phyloP scores from a whole-genome alignment of 805 yeast genomes.

The Wickerhamiella lipophila region DNA sequence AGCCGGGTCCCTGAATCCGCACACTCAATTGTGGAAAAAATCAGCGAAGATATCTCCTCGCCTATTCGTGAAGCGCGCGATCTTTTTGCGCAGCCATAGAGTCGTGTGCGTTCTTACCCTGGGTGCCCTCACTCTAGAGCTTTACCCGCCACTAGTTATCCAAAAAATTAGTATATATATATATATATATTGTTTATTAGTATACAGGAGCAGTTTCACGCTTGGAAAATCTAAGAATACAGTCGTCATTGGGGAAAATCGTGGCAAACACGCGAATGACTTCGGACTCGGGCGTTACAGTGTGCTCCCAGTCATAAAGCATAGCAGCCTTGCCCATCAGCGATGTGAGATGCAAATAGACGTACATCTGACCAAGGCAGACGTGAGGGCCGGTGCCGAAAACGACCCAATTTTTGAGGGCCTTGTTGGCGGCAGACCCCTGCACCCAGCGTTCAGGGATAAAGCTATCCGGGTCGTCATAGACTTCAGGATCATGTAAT shows the following conservation, averaged over 20 bases:
- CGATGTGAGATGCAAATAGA: conserved; percentile 76
- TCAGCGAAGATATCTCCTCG: not conserved
- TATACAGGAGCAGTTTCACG: conserved; percentile 12
- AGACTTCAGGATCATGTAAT: conserved; percentile 93
- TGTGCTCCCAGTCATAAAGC: conserved; percentile 68
- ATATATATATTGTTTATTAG: not conserved
- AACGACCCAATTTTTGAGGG: conserved; percentile 86
- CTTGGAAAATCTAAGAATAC: conserved; percentile 54
- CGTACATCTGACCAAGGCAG: conserved; percentile 90
- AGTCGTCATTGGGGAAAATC: conserved; percentile 93
- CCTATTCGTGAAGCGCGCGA: not conserved
- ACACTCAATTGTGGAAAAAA: not conserved
- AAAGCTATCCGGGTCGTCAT: conserved; percentile 86
- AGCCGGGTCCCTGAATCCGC: not conserved
- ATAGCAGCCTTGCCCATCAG: conserved; percentile 84
- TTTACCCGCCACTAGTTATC: too few species aligned
- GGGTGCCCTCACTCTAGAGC: too few species aligned
- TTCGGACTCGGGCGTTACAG: conserved; percentile 73
- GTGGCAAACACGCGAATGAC: conserved; percentile 94
- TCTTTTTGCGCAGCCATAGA: not conserved
- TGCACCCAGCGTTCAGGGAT: conserved; percentile 89
- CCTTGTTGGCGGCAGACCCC: conserved; percentile 61
- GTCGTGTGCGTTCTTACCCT: too few species aligned
- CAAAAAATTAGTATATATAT: not conserved
- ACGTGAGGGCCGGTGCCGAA: conserved; percentile 97